A percentile compares a stretch with the other conserved stretches of the same genome.
phyloP scores from a whole-genome alignment of 1,284 basidiomycete genomes.

The Amylostereum chailletii region DNA sequence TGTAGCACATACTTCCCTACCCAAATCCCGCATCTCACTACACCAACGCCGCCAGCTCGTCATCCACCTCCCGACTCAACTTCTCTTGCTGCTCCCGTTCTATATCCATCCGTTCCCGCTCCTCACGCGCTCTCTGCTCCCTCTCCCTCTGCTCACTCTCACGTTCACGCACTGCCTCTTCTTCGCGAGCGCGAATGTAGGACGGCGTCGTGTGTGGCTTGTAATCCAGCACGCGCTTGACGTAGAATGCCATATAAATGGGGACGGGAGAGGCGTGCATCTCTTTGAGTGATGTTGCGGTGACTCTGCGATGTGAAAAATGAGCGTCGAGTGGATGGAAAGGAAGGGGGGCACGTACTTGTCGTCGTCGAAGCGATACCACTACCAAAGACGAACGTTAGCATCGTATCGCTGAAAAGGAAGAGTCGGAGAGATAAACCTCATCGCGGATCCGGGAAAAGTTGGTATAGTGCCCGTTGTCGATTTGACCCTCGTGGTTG shows the following conservation, averaged over 20 bases:
- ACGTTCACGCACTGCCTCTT: slow-evolving; percentile 57
- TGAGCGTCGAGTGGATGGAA: not conserved
- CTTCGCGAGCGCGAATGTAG: slow-evolving; percentile 63
- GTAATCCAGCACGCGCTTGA: slow-evolving; percentile 81
- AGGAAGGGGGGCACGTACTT: slow-evolving; percentile 45
- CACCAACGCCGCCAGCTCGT: slow-evolving; percentile 8
- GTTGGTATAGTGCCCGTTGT: slow-evolving; percentile 92
- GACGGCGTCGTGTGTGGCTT: slow-evolving; percentile 57
- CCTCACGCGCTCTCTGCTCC: slow-evolving; percentile 1
- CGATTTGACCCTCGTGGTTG: slow-evolving; percentile 90
- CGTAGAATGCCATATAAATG: slow-evolving; percentile 92
- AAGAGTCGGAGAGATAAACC: slow-evolving; percentile 32
- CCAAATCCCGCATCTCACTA: too few relatives aligned
- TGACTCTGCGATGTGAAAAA: slow-evolving; percentile 42
- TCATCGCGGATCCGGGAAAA: slow-evolving; percentile 71
- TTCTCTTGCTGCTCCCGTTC: not conserved
- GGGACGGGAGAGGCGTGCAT: slow-evolving; percentile 64
- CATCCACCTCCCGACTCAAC: slow-evolving; percentile 9
- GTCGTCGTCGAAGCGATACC: slow-evolving; percentile 95
- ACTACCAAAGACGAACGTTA: slow-evolving; percentile 35
- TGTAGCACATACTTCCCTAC: too few relatives aligned
- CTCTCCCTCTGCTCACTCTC: slow-evolving; percentile 46
- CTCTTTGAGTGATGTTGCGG: slow-evolving; percentile 54
- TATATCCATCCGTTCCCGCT: not conserved
- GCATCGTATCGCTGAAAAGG: slow-evolving; percentile 13